Evolutionary conservation across 2,329 filamentous ascomycete species (phyloP), one percentile per base, ranked within the genome.

Genomic region (Epichloe sp.): DNA sequence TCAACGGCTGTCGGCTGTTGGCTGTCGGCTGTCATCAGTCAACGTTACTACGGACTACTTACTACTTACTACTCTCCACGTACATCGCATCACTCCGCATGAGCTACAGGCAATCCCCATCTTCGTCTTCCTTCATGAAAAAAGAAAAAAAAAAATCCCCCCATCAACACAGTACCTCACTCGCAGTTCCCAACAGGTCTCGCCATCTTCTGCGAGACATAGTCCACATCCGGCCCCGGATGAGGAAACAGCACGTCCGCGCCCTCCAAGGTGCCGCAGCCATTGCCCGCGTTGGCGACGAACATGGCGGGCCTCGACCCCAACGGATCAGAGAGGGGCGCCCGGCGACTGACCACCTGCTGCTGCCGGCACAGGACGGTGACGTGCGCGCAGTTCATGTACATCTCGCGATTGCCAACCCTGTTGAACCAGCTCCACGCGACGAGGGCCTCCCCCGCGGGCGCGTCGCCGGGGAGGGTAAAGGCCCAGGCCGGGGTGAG

Each of bases 381-480:
- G 58, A 90, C 77, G 48, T 78, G 73, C 10, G 86, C 86, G 62
- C 87, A 93, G 68, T 88, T 87, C 83, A 88, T 88, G 75, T 93
- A 93, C 78, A 86, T 86, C 65, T 91, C 86, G 46, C 86, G 77
- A 68, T 89, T 89, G 26, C 86, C 86, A 41, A 85, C 66, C 57
- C 80, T 71, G 72, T 88, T 88, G 70, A 86, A 83, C 83, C 83
- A 87, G 23, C 79, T 82, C 87, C 87, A 91, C 31, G 81, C 80
- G 49, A 91, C 77, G 44, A 90, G 65, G 52, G 80, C 83, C 36
- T 82, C 77, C 66, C 67, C 71, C 53, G 67, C 60, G 14, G 80
- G 79, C 1, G 80, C 79, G 57, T 83, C 80, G 2, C 68, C 65
- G 8, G 86, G 86, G 31, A 90, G 68, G 36, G 72, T 78, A 65